These are phyloP conservation scores for Chytriomyces confervae DNA, from an alignment of 192 early-diverging fungal genomes.

Conservation along the genomic window DNA sequence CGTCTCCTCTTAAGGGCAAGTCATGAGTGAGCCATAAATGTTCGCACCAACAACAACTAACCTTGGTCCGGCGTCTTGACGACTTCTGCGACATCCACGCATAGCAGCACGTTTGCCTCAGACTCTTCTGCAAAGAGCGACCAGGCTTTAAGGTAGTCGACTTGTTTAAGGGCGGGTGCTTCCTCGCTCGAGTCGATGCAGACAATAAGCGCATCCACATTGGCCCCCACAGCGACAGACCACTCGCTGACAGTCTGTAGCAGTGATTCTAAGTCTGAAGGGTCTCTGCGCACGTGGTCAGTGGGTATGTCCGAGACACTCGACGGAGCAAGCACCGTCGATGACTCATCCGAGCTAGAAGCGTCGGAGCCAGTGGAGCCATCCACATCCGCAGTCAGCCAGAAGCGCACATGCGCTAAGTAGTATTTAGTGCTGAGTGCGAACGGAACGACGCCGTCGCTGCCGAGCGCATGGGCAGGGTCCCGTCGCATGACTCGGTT, in stretches of 20 bases:
- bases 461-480: neutral
- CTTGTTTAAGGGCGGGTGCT: neutral
- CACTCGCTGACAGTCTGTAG: neutral
- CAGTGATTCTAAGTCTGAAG: too few relatives aligned
- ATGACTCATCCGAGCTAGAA: neutral
- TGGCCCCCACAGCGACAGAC: neutral
- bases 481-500: neutral
- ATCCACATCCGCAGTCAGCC: neutral
- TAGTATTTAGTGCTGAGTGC: conserved; percentile 29
- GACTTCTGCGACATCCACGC: neutral
- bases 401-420: conserved; percentile 5
- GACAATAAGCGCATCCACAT: neutral
- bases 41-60: neutral
- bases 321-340: neutral
- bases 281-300: too few relatives aligned
- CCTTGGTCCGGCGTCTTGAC: neutral
- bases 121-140: neutral
- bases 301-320: neutral
- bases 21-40: neutral
- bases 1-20: neutral
- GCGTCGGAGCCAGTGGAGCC: neutral
- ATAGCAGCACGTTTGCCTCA: neutral
- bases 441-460: neutral
- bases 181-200: conserved; percentile 4
- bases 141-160: neutral